Evolutionary conservation across 805 yeast genomes (phyloP), one percentile per base, ranked within the genome.

Genomic region (Starmerella stellata): DNA sequence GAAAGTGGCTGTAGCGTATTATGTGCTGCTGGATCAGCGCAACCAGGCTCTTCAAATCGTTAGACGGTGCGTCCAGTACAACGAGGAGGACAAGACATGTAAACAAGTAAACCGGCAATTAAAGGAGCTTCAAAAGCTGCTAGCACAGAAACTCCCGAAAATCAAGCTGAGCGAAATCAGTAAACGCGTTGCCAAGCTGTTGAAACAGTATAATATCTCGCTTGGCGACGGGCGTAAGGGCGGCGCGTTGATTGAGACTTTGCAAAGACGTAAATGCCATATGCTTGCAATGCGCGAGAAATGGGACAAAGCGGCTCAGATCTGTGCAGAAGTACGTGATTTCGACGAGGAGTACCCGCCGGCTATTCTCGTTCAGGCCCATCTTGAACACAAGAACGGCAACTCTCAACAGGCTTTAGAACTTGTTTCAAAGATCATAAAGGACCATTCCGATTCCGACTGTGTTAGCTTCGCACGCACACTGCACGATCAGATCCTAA

Each of bases 61-160:
- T 20, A 69, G 75, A 47, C 73, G 69, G 45, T 83, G 95, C 54
- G 60, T 87, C 36, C 73, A 78, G 39, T 66, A 72, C 33, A 87
- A 87, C 55, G 78, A 81, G 56, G 95, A 81, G 44, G 68, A 66
- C 46, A 59, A 59, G 21, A 59, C 57, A 2, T 82, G 93, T 55
- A 71, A 74, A 47, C 42, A 58, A 45, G 49, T 59, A 8, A 47
- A 49, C 36, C 53, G 49, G 43, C 40, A 41, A 38, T 46, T 56
- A 21, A 46, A 57, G 20, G 34, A 42, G 36, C 44, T 49, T 9
- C 49, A 55, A 38, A 53, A 53, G 38, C 30, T 36, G 35, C 44
- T 57, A 20, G 43, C 51, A 17, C 27, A 13, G 21, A 35, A 35
- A 17, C n/a, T n/a, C 14, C 40, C 20, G 24, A 37, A 34, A 25